Conservation (phyloP, 768 basidiomycete species). For the Amyloporia xantha region DNA sequence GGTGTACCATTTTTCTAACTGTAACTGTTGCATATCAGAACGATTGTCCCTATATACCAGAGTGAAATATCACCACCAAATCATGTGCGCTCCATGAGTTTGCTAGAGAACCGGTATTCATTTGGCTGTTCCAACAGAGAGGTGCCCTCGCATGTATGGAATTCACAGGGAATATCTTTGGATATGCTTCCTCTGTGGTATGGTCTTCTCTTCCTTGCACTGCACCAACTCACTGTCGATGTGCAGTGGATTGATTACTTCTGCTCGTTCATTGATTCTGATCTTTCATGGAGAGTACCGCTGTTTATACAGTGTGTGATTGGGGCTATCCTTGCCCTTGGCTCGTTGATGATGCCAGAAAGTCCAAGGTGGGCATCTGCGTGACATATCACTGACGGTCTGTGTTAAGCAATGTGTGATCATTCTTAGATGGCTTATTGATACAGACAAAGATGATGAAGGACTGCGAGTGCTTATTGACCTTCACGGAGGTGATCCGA, state of each 20-base stretch:
- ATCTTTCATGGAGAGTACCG: conserved; percentile 89
- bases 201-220: conserved; percentile 22
- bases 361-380: conserved; percentile 59
- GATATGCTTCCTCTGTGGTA: conserved; percentile 87
- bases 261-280: conserved; percentile 79
- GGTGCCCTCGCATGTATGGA: conserved; percentile 93
- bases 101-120: background rate
- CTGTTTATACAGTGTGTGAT: conserved; percentile 86
- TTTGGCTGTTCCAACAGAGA: conserved; percentile 40
- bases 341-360: conserved; percentile 83
- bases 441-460: conserved; percentile 74
- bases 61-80: conserved; percentile 92
- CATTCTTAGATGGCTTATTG: conserved; percentile 73
- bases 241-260: conserved; percentile 90
- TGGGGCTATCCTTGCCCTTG: conserved; percentile 69
- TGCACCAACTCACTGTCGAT: background rate
- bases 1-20: background rate
- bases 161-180: conserved; percentile 88
- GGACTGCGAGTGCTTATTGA: conserved; percentile 86
- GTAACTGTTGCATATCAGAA: conserved; percentile 36
- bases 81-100: conserved; percentile 43
- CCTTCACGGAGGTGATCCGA: conserved; percentile 75
- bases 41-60: conserved; percentile 94
- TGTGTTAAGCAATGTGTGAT: no score
- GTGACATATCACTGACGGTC: no score